phyloP scores from a whole-genome alignment of 164 flowering plant genomes.

The Vitis labrusca region DNA sequence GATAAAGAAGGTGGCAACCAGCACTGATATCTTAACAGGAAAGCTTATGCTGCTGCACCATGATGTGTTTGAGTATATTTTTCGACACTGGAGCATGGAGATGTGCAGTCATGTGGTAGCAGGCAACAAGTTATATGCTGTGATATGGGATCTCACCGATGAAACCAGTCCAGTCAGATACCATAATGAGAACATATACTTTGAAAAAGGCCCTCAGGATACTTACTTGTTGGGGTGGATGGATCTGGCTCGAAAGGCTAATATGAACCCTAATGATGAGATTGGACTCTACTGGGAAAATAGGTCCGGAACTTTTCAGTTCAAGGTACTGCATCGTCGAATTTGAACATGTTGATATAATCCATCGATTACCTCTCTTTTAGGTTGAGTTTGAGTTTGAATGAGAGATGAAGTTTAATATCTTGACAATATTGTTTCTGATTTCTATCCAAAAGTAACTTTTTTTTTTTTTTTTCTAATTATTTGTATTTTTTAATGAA shows the following conservation, averaged over 20 bases:
- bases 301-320: background rate
- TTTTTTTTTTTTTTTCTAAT: too few species aligned
- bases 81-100: background rate
- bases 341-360: too few species aligned
- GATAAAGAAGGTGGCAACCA: constrained; percentile 2
- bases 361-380: too few species aligned
- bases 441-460: too few species aligned
- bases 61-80: background rate
- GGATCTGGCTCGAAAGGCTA: background rate
- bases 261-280: background rate
- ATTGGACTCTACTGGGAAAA: background rate
- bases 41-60: background rate
- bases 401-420: too few species aligned
- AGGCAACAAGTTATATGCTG: background rate
- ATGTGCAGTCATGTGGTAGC: background rate
- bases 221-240: background rate
- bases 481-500: too few species aligned
- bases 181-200: background rate
- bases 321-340: background rate
- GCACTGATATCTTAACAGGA: background rate
- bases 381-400: too few species aligned
- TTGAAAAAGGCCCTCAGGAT: background rate
- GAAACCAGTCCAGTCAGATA: background rate
- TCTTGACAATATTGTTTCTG: too few species aligned
- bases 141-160: background rate